Percentiles rank a stretch among this genome's conserved stretches.
These are phyloP conservation scores for Saturnispora halmiae DNA, from an alignment of 805 yeast species.

Conservation along the genomic window DNA sequence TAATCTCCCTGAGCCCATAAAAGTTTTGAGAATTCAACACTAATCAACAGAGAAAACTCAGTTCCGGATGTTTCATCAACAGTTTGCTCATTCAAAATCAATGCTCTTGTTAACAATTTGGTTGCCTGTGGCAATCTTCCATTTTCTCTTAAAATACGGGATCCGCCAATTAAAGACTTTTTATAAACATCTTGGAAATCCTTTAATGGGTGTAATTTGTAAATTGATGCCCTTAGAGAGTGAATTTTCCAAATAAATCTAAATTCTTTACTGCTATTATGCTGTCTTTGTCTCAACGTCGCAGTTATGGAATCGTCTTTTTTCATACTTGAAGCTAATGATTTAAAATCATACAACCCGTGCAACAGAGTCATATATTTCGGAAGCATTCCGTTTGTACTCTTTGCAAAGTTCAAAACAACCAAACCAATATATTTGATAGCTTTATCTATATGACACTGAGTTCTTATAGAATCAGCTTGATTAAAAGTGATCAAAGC, in stretches of 20 bases:
- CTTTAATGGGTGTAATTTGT: constrained; percentile 20
- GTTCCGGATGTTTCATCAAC: constrained; percentile 9
- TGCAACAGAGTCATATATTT: constrained; percentile 47
- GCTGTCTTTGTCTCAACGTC: constrained; percentile 18
- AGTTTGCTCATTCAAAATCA: constrained; percentile 31
- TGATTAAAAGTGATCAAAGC: constrained; percentile 41
- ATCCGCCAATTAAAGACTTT: constrained; percentile 47
- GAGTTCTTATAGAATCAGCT: constrained; percentile 29
- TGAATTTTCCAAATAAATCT: constrained; percentile 39
- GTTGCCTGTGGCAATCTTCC: constrained; percentile 67
- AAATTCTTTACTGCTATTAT: constrained; percentile 29
- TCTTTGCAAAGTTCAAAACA: constrained; percentile 39
- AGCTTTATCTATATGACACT: constrained; percentile 39
- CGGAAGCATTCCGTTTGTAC: constrained; percentile 43
- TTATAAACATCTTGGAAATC: constrained; percentile 30
- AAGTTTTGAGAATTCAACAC: constrained; percentile 69
- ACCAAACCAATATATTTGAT: constrained; percentile 52
- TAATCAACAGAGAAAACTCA: constrained; percentile 30
- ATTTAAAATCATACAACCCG: constrained; percentile 49
- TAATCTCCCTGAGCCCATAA: constrained; percentile 87
- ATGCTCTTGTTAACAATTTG: constrained; percentile 53
- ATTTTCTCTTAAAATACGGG: constrained; percentile 58
- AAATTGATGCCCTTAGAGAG: constrained; percentile 34
- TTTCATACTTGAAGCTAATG: constrained; percentile 23
- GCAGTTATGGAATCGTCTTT: constrained; percentile 14